Evolutionary conservation across 2,329 filamentous ascomycete genomes (phyloP).

Genomic region (Ambrosiella cleistominuta): DNA sequence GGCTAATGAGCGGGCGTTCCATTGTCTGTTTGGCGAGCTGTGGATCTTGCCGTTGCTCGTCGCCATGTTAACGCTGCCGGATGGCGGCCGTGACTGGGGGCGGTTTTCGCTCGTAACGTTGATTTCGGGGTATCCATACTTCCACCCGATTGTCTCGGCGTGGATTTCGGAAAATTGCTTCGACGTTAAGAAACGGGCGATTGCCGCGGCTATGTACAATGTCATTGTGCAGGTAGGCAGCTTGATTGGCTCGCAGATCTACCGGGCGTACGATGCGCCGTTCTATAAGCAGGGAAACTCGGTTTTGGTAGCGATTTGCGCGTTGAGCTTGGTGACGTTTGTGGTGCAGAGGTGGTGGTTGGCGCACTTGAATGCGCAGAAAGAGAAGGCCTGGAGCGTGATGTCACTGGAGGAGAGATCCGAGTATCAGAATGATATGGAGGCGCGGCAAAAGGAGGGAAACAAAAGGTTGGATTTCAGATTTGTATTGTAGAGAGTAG

Average conservation of each 20-base stretch:
- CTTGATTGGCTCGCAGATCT: conserved; percentile 30
- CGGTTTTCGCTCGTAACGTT: conserved; percentile 19
- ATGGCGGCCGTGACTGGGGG: conserved; percentile 18
- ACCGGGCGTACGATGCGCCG: conserved; percentile 28
- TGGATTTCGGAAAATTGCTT: conserved; percentile 41
- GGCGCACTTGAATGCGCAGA: conserved; percentile 21
- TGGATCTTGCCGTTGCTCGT: conserved; percentile 21
- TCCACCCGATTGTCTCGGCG: conserved; percentile 30
- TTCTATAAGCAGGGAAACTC: conserved; percentile 28
- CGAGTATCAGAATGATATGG: conserved; percentile 11
- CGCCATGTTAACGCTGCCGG: conserved; percentile 18
- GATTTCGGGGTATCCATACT: conserved; percentile 20
- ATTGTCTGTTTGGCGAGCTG: conserved; percentile 19
- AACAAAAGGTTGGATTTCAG: conserved; percentile 15
- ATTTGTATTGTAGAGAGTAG: conserved; percentile 14
- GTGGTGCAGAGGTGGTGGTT: conserved; percentile 23
- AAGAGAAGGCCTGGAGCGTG: conserved; percentile 11
- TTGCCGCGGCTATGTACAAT: conserved; percentile 35
- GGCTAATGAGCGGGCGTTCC: conserved; percentile 18
- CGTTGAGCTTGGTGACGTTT: conserved; percentile 22
- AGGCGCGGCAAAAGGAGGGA: conserved; percentile 14
- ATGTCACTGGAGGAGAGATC: conserved; percentile 11
- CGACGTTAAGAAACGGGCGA: conserved; percentile 41
- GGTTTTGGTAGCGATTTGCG: conserved; percentile 16
- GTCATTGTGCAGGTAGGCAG: conserved; percentile 30